Conservation (phyloP, 225 moss, liverwort and hornwort species). For the Pseudoscleropodium purum region DNA sequence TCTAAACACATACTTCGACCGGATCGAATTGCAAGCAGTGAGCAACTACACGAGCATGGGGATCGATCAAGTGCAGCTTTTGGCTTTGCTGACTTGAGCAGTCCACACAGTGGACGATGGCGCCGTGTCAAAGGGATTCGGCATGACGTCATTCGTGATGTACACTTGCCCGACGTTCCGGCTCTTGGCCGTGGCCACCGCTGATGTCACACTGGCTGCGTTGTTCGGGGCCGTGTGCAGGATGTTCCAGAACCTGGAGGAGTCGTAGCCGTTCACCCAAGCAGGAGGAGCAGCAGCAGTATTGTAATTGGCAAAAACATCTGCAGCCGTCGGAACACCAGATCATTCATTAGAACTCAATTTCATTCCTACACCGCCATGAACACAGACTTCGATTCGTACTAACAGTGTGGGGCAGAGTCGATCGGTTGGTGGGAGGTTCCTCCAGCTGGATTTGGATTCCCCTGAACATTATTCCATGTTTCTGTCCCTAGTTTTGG, state of each 20-base stretch:
- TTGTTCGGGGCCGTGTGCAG: conserved; percentile 10
- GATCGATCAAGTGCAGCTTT: neutral
- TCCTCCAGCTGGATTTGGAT: neutral
- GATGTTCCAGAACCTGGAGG: conserved; percentile 13
- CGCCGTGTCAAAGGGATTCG: conserved; percentile 2
- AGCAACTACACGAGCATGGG: too few species aligned
- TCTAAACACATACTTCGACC: too few species aligned
- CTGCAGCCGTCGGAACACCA: neutral
- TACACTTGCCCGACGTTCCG: conserved; percentile 13
- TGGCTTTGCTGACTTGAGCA: neutral
- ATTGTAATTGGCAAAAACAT: neutral
- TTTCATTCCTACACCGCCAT: neutral
- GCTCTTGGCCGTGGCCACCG: conserved; percentile 11
- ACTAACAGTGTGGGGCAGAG: too few species aligned
- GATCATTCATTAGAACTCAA: neutral
- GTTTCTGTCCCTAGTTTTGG: too few species aligned
- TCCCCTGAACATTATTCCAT: neutral
- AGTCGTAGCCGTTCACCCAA: neutral
- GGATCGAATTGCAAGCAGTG: too few species aligned
- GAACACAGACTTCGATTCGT: neutral
- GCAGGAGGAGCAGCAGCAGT: neutral
- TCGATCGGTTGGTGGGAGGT: neutral
- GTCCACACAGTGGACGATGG: conserved; percentile 6
- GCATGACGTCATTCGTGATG: neutral
- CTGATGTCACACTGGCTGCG: neutral